A percentile compares a stretch with the other conserved stretches of the same genome.
Evolutionary conservation across 768 basidiomycete species (phyloP).

Genomic region (Chalciporus pseudorubinellus): DNA sequence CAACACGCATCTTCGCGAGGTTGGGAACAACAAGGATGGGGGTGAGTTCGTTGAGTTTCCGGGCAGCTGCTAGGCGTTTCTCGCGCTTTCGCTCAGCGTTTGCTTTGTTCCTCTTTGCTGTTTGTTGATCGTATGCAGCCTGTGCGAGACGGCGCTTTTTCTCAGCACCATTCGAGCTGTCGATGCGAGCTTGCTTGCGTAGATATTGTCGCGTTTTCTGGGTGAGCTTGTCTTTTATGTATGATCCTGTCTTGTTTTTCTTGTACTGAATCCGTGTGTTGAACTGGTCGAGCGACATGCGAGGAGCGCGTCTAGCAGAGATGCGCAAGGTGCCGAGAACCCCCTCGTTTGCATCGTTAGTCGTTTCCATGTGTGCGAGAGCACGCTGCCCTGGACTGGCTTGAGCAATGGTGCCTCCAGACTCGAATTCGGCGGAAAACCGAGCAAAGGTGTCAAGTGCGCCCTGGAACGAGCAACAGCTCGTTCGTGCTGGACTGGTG

Average conservation of each 20-base stretch:
- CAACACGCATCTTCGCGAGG: not conserved
- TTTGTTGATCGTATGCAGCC: not conserved
- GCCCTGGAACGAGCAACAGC: not conserved
- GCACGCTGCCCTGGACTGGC: conserved; percentile 1
- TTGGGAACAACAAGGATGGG: not conserved
- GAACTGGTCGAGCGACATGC: conserved; percentile 17
- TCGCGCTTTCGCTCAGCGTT: not conserved
- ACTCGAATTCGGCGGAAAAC: conserved; percentile 29
- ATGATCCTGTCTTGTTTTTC: conserved; percentile 24
- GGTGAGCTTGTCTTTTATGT: conserved; percentile 15
- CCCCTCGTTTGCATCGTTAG: conserved; percentile 26
- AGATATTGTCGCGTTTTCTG: not conserved
- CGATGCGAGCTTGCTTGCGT: not conserved
- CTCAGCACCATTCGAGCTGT: not conserved
- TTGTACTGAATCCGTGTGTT: conserved; percentile 26
- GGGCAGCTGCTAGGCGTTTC: no score
- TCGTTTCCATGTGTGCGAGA: conserved; percentile 15
- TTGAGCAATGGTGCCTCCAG: conserved; percentile 28
- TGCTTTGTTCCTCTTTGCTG: not conserved
- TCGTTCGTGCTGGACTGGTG: no score
- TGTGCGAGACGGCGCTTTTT: not conserved
- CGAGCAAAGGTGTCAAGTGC: conserved; percentile 24
- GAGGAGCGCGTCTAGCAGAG: conserved; percentile 3
- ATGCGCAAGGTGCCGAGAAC: conserved; percentile 22
- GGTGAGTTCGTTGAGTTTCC: not conserved